Conservation (phyloP, 176 grass and related monocot genomes). For the Bolboschoenus planiculmis region DNA sequence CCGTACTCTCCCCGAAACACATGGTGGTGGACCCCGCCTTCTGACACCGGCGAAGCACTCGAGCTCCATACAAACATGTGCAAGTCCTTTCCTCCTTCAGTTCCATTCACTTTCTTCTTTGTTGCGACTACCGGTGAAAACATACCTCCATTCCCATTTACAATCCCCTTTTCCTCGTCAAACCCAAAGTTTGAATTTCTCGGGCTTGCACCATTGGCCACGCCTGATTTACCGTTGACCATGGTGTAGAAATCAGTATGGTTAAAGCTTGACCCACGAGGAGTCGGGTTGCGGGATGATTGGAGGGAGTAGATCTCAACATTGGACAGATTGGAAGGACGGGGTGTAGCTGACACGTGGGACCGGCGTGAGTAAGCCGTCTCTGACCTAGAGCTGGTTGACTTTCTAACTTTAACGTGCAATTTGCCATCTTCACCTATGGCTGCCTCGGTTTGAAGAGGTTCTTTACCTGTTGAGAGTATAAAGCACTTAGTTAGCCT, state of each 20-base stretch:
- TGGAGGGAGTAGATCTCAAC: slow-evolving; percentile 89
- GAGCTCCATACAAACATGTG: slow-evolving; percentile 87
- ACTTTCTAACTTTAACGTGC: slow-evolving; percentile 68
- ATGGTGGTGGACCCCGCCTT: slow-evolving; percentile 33
- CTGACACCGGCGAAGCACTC: slow-evolving; percentile 41
- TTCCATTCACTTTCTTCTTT: slow-evolving; percentile 38
- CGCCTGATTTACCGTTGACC: slow-evolving; percentile 26
- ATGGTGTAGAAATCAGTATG: slow-evolving; percentile 89
- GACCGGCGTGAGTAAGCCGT: slow-evolving; percentile 40
- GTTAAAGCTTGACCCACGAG: slow-evolving; percentile 76
- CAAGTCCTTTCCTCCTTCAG: slow-evolving; percentile 46
- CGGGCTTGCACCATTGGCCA: slow-evolving; percentile 11
- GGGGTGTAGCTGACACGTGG: slow-evolving; percentile 35
- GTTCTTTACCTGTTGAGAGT: slow-evolving; percentile 11
- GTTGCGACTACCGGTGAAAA: slow-evolving; percentile 34
- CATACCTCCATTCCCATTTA: background rate
- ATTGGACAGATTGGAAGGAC: slow-evolving; percentile 73
- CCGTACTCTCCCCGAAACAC: slow-evolving; percentile 39
- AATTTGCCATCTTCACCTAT: slow-evolving; percentile 40
- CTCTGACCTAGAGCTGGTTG: slow-evolving; percentile 68
- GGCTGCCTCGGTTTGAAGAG: slow-evolving; percentile 46
- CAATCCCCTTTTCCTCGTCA: slow-evolving; percentile 59
- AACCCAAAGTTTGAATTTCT: slow-evolving; percentile 34
- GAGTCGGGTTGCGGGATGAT: slow-evolving; percentile 87
- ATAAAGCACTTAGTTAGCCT: background rate